phyloP scores from a whole-genome alignment of 2,329 filamentous ascomycete genomes.

The Colletotrichum siamense region DNA sequence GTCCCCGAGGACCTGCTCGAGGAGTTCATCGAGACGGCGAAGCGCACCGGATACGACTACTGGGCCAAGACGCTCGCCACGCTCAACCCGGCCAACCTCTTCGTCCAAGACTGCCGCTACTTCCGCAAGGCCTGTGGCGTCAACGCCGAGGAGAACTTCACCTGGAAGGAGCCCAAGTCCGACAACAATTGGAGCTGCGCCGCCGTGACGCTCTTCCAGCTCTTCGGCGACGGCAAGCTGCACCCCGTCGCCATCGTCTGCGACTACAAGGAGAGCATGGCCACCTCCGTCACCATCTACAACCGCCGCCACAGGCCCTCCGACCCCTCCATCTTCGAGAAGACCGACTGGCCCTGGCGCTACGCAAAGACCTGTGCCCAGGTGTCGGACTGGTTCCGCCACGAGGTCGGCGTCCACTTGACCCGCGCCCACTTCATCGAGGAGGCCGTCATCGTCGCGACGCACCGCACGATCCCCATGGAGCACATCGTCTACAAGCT shows the following conservation, averaged over 20 bases:
- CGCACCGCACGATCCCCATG: constrained; percentile 44
- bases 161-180: constrained; percentile 30
- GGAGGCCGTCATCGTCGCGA: constrained; percentile 52
- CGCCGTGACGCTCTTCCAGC: constrained; percentile 47
- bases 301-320: constrained; percentile 45
- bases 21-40: constrained; percentile 40
- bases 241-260: constrained; percentile 54
- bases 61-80: constrained; percentile 34
- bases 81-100: constrained; percentile 36
- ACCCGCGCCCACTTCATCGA: constrained; percentile 51
- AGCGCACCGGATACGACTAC: constrained; percentile 34
- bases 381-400: constrained; percentile 51
- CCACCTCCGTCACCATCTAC: constrained; percentile 51
- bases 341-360: constrained; percentile 55
- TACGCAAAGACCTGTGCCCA: constrained; percentile 58
- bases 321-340: constrained; percentile 35
- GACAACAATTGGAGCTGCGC: constrained; percentile 38
- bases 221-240: constrained; percentile 47
- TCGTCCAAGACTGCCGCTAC: constrained; percentile 49
- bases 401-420: constrained; percentile 53
- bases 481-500: constrained; percentile 49
- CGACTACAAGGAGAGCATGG: constrained; percentile 45
- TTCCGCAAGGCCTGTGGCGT: constrained; percentile 42
- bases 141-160: constrained; percentile 28
- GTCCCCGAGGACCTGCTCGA: constrained; percentile 35